Evolutionary conservation across 306 rosid genomes (phyloP), one percentile per base, ranked within the genome.

Genomic region (Pterocarpus santalinus): DNA sequence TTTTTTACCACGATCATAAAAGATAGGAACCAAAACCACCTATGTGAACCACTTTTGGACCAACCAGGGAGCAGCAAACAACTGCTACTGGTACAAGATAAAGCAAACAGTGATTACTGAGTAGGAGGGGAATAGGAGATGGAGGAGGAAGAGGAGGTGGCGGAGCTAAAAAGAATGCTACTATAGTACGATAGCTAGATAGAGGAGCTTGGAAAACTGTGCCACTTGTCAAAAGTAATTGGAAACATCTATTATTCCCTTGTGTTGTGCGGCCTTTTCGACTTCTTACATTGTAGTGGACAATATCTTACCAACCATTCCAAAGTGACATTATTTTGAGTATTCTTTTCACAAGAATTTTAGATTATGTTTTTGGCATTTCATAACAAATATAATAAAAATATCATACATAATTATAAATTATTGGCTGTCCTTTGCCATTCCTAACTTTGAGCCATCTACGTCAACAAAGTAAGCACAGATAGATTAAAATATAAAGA

Each of bases 51-150:
- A 51, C 78, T 80, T 85, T 65, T 75, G 88, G 92, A 73, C 92
- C 83, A 89, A 84, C 91, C 88, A 81, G 77, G 55, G 68, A 76
- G 82, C 62, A 85, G 44, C 64, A 79, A 81, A 82, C 51, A 73
- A 65, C 80, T 74, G 73, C 82, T 82, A 80, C 84, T 69, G 86
- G 62, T 75, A 68, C 70, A 30, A 4, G 30, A 63, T 72, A 7
- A 43, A 71, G 30, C 44, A 43, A 73, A 81, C 69, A 44, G 61
- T 55, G 64, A 63, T 38, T 35, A 11, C 2, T 35, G 32, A 62
- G 65, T 3, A 51, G 43, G 52, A 51, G 39, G 57, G 49, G 13
- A 49, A 17, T 11, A 34, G 69, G 69, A 64, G 22, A 63, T 28
- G 63, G 63, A 16, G 33, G 33, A 16, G 10, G 17, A 51, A 28